Evolutionary conservation across 495 filamentous ascomycete species (phyloP), one percentile per base, ranked within the genome.

Genomic region (Saxophila tyrrhenica): DNA sequence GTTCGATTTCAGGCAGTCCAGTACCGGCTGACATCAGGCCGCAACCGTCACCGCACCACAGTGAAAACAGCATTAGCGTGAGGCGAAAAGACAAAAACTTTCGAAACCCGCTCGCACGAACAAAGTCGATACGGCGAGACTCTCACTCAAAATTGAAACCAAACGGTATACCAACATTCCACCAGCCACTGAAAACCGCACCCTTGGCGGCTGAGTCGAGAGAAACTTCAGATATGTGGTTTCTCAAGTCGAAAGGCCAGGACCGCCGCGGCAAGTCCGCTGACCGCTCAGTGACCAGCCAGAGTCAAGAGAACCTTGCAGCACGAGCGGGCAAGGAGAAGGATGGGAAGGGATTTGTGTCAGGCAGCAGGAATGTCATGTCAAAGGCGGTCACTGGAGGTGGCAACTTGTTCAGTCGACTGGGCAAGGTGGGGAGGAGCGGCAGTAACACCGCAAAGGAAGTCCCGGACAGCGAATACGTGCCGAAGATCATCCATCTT

Each of bases 401-500:
- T 41, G 84, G 82, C 43, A 85, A 87, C 62, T 78, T 89, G 25
- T 80, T 84, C 42, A 90, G 88, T 59, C 80, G 81, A 0, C 75
- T 94, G 60, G 83, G 84, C 23, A 87, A 89, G 62, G 76, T 85
- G 39, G 76, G 75, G 19, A 75, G 86, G 49, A 85, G 82, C 64
- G 83, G 84, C 22, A 86, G 82, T 64, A 82, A 75, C 22, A 78
- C 78, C 53, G 84, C 86, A 64, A 85, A 89, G 47, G 45, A 62
- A 15, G 67, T 84, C 2, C 81, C 77, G 39, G 87, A 94, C 59
- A 85, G 84, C 59, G 78, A 83, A 53, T 94, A 94, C 59, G 75
- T 83, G 39, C 75, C 83, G 59, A 83, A 81, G 45, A 78, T 90
- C 43, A 87, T 95, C 64, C 89, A 87, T 59, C 69, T 84, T 16